Evolutionary conservation across 1,284 basidiomycete species (phyloP), one percentile per base, ranked within the genome.

Genomic region (Boletus smithii): DNA sequence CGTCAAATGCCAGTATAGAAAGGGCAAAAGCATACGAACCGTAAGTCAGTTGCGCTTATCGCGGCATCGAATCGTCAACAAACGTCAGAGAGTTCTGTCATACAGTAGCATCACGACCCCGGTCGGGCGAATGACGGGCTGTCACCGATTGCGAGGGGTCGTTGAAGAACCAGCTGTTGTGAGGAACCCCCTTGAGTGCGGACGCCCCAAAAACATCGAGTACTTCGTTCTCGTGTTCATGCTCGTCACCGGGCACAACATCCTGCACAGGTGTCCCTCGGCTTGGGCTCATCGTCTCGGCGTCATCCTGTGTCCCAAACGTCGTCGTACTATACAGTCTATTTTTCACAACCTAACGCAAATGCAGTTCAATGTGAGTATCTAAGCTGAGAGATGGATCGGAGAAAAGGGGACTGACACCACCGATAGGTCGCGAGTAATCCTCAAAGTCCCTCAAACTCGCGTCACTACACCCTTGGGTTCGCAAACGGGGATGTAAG

Each of bases 361-460:
- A 27, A 36, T 6, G 18, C 24, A 22, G 6, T 3, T 20, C 9
- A 29, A 29, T 5, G 26, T 51, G 10, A 49, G 51, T 8, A 31
- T 38, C 10, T 1, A 16, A n/a, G 5, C 2, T 3, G n/a, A 23
- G 26, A 34, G 23, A 42, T n/a, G n/a, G n/a, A n/a, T n/a, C n/a
- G n/a, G n/a, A 44, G 13, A 39, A 32, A 32, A 14, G 14, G 1
- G 22, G 24, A 45, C 73, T 62, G 14, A 73, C 73, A 33, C 68
- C 72, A 29, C 65, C 68, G 20, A 74, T 73, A 2, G 73, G 72
- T 41, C 72, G 60, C 8, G 72, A 72, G 46, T 74, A 74, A 43
- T 74, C 72, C 52, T 72, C 65, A 42, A 74, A 71, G 50, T 74
- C 72, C 46, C 65, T 55, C 49, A 74, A 57, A 50, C 73, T 74